A percentile compares a stretch with the other conserved stretches of the same genome.
These are phyloP conservation scores for Trypanosoma melophagium DNA, from an alignment of 208 protist species.

Conservation along the genomic window DNA sequence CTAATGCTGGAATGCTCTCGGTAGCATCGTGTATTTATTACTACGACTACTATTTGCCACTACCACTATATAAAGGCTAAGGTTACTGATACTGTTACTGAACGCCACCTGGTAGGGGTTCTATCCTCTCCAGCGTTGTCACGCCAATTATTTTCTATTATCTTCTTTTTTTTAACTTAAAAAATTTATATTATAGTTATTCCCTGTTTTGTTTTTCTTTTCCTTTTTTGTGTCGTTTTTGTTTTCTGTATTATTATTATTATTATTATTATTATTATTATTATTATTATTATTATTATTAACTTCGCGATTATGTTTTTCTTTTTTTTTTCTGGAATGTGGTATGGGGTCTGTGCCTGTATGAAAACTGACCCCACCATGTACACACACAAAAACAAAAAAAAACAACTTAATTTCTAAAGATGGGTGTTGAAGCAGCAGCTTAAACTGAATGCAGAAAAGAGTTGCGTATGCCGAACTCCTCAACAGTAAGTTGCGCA, in stretches of 20 bases:
- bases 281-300: not conserved
- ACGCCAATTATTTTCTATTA: constrained; percentile 12
- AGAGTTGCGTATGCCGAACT: constrained; percentile 35
- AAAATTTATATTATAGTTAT: not conserved
- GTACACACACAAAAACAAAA: constrained; percentile 1
- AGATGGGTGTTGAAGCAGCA: constrained; percentile 11
- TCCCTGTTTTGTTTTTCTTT: not conserved
- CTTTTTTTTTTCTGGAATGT: not conserved
- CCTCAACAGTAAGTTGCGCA: constrained; percentile 37
- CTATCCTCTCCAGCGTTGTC: constrained; percentile 17
- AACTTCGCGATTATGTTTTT: not conserved
- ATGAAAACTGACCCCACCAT: no score
- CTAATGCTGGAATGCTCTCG: no score
- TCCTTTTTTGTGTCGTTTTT: not conserved
- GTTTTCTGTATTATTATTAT: no score
- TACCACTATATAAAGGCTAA: not conserved
- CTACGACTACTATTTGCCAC: no score
- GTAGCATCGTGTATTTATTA: no score
- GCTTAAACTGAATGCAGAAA: constrained; percentile 13
- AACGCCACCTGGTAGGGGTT: constrained; percentile 9
- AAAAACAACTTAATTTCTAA: constrained; percentile 1
- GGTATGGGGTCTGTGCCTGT: no score
- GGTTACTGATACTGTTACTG: not conserved
- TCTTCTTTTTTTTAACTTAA: constrained; percentile 6
- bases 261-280: not conserved